Base-by-base conservation (phyloP, 2,329 filamentous ascomycete species). In the Falciphora oryzae region DNA sequence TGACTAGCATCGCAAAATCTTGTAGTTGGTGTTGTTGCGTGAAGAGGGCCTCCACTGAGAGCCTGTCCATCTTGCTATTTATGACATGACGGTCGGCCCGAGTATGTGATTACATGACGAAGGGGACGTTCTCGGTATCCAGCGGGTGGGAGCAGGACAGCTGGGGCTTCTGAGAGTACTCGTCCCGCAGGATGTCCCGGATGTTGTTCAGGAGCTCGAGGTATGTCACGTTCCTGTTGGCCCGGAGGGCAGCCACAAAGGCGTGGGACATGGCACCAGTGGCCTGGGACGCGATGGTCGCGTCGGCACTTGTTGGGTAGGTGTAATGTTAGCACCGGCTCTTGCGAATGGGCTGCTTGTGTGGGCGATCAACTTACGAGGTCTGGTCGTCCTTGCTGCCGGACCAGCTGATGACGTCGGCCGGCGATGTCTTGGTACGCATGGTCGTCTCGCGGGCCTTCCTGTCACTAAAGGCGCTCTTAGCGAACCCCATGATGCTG, bases 201-300 rank as follows among this genome's bases (percentile, higher is more conserved):
- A 99, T 93, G 77, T 89, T 97, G 82, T 97, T 98, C 70, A 99
- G 84, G 65, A 99, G 81, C 81, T 97, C 89, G 62, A 98, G 91
- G 74, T 99, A 99, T 79, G 90, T 97, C 81, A 98, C 95, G 75
- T 96, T 89, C 0, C 92, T 92, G 74, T 96, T 96, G 80, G 93
- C 92, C 82, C 91, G 93, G 73, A 98, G 84, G 27, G 93, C 89
- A 1, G 85, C 88, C 76, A 99, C 95, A 76, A 99, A 99, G 2
- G 95, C 95, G 87, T 91, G 97, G 4, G 93, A 97, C 95, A 99
- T 98, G 76, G 95, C 95, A 64, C 95, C 95, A 0, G 95, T 99
- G 44, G 95, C 94, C 78, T 97, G 85, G 65, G 92, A 88, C 58
- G 84, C 86, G 69, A 98, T 97, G 32, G 88, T 91, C 16, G 95